phyloP scores from a whole-genome alignment of 2,329 filamentous ascomycete genomes.

The Fusarium camptoceras region DNA sequence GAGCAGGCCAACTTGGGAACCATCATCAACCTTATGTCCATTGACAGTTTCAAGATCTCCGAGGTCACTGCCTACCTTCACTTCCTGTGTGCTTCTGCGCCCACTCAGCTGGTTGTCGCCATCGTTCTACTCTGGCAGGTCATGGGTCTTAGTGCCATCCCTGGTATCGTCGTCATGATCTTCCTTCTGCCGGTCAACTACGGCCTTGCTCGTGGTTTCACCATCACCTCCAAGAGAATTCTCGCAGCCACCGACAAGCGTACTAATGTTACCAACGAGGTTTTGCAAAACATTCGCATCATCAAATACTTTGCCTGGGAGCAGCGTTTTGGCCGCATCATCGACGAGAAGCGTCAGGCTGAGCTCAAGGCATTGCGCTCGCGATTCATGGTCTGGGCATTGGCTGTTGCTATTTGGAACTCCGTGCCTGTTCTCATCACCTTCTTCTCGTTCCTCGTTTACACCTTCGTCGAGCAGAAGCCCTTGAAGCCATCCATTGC shows the following conservation, averaged over 20 bases:
- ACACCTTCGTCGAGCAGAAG: constrained; percentile 90
- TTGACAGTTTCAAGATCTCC: constrained; percentile 98
- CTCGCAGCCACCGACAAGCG: constrained; percentile 93
- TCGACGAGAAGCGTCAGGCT: constrained; percentile 85
- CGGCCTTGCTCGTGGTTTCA: constrained; percentile 86
- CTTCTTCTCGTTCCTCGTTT: constrained; percentile 94
- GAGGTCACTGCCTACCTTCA: constrained; percentile 96
- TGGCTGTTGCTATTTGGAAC: constrained; percentile 95
- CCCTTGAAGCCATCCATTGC: constrained; percentile 90
- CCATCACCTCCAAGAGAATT: constrained; percentile 87
- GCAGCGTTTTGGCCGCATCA: constrained; percentile 84
- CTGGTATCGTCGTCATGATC: constrained; percentile 90
- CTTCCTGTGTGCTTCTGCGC: constrained; percentile 92
- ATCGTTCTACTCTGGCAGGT: constrained; percentile 87
- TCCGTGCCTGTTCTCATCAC: constrained; percentile 95
- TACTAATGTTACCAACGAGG: constrained; percentile 96
- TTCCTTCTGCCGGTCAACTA: constrained; percentile 92
- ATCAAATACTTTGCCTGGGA: constrained; percentile 99
- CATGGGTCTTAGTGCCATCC: constrained; percentile 92
- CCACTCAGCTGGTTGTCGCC: constrained; percentile 86
- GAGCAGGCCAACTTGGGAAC: constrained; percentile 92
- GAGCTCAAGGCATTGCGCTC: constrained; percentile 84
- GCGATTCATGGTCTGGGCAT: constrained; percentile 91
- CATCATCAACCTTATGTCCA: constrained; percentile 99
- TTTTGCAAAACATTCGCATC: constrained; percentile 96